Conservation (phyloP, 2,329 filamentous ascomycete genomes). For the Phialophora verrucosa region DNA sequence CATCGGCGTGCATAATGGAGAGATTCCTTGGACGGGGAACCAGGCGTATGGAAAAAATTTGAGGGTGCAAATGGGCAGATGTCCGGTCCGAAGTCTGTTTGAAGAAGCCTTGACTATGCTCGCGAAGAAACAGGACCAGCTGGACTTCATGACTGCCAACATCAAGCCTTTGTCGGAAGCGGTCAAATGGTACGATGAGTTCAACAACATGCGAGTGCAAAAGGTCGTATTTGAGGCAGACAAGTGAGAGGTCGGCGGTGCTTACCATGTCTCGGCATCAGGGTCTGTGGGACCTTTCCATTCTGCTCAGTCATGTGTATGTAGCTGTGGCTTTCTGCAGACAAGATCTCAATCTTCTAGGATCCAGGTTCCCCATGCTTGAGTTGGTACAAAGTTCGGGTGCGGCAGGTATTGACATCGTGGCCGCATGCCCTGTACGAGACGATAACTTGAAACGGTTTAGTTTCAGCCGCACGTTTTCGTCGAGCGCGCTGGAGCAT, state of each 20-base stretch:
- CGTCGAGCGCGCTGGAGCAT: neutral
- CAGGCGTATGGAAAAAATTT: constrained; percentile 73
- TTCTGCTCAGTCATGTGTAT: neutral
- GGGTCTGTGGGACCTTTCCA: neutral
- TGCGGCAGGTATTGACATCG: constrained; percentile 11
- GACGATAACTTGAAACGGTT: neutral
- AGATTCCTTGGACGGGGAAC: constrained; percentile 69
- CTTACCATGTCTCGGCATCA: too few relatives aligned
- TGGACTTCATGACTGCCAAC: constrained; percentile 77
- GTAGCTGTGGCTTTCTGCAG: constrained; percentile 11
- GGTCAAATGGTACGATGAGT: constrained; percentile 71
- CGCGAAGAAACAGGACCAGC: constrained; percentile 68
- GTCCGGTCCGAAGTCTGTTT: constrained; percentile 73
- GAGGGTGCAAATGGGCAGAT: constrained; percentile 75
- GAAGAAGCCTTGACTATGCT: constrained; percentile 68
- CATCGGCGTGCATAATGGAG: constrained; percentile 76
- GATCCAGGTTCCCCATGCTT: constrained; percentile 8
- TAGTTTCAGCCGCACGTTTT: neutral
- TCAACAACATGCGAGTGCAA: constrained; percentile 74
- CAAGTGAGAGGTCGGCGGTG: constrained; percentile 41
- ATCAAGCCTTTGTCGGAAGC: constrained; percentile 73
- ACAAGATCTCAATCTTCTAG: constrained; percentile 16
- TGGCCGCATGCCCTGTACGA: neutral
- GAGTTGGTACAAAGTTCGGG: constrained; percentile 2
- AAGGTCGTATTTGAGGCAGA: constrained; percentile 71